Percentiles rank a stretch among this genome's conserved stretches.
Evolutionary conservation across 306 rosid species (phyloP).

Genomic region (Corylus avellana): DNA sequence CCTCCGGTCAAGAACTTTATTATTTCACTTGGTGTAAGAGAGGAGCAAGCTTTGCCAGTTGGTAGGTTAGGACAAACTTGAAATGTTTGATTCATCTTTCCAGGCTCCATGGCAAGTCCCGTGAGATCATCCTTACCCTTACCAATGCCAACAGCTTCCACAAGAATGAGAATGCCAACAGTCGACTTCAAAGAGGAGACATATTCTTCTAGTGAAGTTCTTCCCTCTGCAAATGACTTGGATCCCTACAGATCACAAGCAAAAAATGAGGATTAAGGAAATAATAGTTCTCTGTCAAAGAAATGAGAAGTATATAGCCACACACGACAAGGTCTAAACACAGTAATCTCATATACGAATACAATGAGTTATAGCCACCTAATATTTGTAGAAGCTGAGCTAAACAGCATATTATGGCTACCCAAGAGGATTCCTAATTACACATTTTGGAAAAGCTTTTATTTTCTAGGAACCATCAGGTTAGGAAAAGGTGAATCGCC

Average conservation of each 20-base stretch:
- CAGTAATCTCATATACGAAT: not conserved
- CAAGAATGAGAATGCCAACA: conserved; percentile 60
- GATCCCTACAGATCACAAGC: conserved; percentile 47
- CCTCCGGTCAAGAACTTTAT: conserved; percentile 64
- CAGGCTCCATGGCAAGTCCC: conserved; percentile 47
- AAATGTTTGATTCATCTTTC: conserved; percentile 40
- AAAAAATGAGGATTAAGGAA: conserved; percentile 29
- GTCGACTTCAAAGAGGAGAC: conserved; percentile 58
- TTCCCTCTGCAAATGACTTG: conserved; percentile 62
- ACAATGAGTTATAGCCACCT: not conserved
- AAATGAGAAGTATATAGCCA: not conserved
- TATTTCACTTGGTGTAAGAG: conserved; percentile 62
- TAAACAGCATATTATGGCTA: conserved; percentile 1
- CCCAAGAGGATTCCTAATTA: conserved; percentile 10
- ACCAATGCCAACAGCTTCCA: conserved; percentile 72
- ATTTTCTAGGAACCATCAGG: conserved; percentile 5
- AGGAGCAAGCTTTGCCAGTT: conserved; percentile 57
- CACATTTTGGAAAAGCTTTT: conserved; percentile 16
- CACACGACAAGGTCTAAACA: not conserved
- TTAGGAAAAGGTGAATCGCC: not conserved
- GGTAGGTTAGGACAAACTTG: conserved; percentile 38
- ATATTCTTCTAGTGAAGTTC: conserved; percentile 63
- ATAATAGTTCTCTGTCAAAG: conserved; percentile 6
- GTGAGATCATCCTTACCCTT: conserved; percentile 77
- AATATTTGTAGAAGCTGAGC: not conserved